phyloP scores from a whole-genome alignment of 768 basidiomycete genomes.

The Lactarius sanguifluus region DNA sequence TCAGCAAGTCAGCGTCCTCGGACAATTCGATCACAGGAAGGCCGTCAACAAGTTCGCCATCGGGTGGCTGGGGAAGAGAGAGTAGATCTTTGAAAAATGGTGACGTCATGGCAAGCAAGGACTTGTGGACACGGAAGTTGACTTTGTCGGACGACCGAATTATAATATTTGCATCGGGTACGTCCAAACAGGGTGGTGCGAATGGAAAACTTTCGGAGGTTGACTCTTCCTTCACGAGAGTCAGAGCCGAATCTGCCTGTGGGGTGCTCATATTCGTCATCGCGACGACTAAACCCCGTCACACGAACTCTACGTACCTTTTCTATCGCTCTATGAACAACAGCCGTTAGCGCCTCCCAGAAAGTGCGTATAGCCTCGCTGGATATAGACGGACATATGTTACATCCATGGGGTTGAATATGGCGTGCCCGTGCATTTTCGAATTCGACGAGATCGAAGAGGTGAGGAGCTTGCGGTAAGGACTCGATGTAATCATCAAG shows the following conservation, averaged over 20 bases:
- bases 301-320: background rate
- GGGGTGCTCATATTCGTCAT: background rate
- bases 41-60: constrained; percentile 2
- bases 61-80: background rate
- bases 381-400: background rate
- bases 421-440: background rate
- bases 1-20: background rate
- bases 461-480: background rate
- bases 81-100: constrained; percentile 7
- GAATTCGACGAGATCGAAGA: constrained; percentile 10
- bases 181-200: background rate
- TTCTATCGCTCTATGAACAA: background rate
- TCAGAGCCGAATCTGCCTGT: constrained; percentile 9
- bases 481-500: constrained; percentile 12
- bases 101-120: constrained; percentile 4
- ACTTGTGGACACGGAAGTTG: constrained; percentile 10
- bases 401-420: background rate
- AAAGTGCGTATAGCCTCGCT: constrained; percentile 2
- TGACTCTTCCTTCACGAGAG: constrained; percentile 2
- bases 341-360: background rate
- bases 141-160: constrained; percentile 4
- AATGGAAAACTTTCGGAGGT: background rate
- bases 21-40: constrained; percentile 4
- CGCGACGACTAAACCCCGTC: too few relatives aligned
- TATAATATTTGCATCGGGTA: background rate